Conservation (phyloP, 345 rosid species). For the Hibiscus trionum region DNA sequence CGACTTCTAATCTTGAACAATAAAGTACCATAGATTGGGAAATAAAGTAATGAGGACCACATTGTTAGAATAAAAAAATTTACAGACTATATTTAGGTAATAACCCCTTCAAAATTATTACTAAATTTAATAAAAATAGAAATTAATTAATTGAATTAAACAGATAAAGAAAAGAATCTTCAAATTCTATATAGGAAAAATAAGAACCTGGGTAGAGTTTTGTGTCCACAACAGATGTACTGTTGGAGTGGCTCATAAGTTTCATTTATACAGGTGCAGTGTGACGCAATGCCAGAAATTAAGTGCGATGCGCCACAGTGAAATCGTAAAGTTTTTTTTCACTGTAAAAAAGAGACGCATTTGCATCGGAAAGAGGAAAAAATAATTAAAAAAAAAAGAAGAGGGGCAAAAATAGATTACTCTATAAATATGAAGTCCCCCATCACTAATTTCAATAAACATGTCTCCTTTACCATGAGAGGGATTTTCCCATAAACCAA, state of each 20-base stretch:
- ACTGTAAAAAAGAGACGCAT: not conserved
- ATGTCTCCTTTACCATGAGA: conserved; percentile 19
- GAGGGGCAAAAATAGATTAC: not conserved
- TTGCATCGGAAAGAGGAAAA: not conserved
- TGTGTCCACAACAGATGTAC: too few species aligned
- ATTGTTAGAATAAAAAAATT: too few species aligned
- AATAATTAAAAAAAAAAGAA: too few species aligned
- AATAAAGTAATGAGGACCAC: too few species aligned
- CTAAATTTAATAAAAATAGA: too few species aligned
- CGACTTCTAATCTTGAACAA: too few species aligned
- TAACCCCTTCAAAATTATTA: too few species aligned
- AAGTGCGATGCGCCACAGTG: not conserved
- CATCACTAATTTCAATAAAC: not conserved
- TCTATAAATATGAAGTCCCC: not conserved
- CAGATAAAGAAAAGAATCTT: not conserved
- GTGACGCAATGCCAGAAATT: not conserved
- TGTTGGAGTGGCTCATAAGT: not conserved
- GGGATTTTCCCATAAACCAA: conserved; percentile 24
- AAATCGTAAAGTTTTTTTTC: not conserved
- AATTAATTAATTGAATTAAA: too few species aligned
- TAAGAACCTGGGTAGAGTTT: too few species aligned
- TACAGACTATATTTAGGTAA: too few species aligned
- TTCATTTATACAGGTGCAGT: not conserved
- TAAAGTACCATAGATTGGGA: too few species aligned
- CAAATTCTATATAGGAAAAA: not conserved